Evolutionary conservation across 768 basidiomycete genomes (phyloP).

Genomic region (Mycena galopus): DNA sequence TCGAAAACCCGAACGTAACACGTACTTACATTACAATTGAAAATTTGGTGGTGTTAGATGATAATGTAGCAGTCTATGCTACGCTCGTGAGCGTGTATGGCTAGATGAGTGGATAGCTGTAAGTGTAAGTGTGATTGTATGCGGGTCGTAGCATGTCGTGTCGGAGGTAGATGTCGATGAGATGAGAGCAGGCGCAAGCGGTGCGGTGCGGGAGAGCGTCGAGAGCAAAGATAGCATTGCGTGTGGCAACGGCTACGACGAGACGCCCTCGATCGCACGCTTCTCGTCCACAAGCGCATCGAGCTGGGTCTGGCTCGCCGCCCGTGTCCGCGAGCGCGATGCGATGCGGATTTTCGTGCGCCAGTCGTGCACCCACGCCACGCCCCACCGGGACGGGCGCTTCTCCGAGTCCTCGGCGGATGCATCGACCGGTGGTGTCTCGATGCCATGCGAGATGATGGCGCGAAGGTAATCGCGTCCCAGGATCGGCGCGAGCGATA

Average conservation of each 20-base stretch:
- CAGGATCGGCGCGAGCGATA: slow-evolving; percentile 90
- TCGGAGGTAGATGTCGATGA: slow-evolving; percentile 6
- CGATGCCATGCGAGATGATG: slow-evolving; percentile 57
- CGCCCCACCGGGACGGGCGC: slow-evolving; percentile 59
- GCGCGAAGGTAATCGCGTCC: slow-evolving; percentile 75
- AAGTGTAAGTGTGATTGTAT: background rate
- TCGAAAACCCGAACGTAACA: slow-evolving; percentile 7
- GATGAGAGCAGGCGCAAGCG: background rate
- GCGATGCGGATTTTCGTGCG: slow-evolving; percentile 68
- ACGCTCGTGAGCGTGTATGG: background rate
- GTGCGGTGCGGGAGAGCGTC: background rate
- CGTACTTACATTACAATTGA: slow-evolving; percentile 21
- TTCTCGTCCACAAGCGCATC: slow-evolving; percentile 71
- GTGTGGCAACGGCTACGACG: slow-evolving; percentile 3
- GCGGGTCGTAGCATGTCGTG: slow-evolving; percentile 9
- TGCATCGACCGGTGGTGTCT: slow-evolving; percentile 34
- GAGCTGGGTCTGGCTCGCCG: slow-evolving; percentile 59
- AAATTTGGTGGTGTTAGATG: background rate
- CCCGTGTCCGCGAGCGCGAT: slow-evolving; percentile 64
- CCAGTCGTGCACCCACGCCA: slow-evolving; percentile 76
- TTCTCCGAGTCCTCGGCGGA: slow-evolving; percentile 47
- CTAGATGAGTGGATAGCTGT: background rate
- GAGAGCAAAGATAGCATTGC: slow-evolving; percentile 3
- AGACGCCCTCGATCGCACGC: slow-evolving; percentile 53
- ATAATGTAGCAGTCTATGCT: slow-evolving; percentile 30